Conservation (phyloP, 73 alveolate genomes). For the Strombidium stylifer region DNA sequence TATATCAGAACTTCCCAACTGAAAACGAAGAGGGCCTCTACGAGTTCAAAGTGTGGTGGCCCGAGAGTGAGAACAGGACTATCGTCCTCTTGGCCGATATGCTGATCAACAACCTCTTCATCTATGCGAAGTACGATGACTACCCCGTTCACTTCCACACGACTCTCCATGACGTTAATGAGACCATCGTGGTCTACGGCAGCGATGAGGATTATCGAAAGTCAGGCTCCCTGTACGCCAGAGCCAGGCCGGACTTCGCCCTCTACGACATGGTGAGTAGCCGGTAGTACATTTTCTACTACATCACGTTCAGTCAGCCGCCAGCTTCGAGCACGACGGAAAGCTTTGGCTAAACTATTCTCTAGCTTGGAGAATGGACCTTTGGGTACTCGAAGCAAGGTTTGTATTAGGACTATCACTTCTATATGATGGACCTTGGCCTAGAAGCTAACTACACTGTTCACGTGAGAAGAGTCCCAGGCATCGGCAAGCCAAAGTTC, state of each 20-base stretch:
- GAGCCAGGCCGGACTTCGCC: slow-evolving; percentile 33
- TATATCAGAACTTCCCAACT: background rate
- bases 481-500: no score
- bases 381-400: no score
- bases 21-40: slow-evolving; percentile 19
- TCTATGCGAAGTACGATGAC: slow-evolving; percentile 16
- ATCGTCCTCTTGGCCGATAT: slow-evolving; percentile 27
- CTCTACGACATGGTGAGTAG: slow-evolving; percentile 10
- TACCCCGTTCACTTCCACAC: slow-evolving; percentile 9
- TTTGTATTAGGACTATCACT: no score
- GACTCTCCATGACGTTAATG: slow-evolving; percentile 11
- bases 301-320: slow-evolving; percentile 10
- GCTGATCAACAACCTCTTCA: slow-evolving; percentile 15
- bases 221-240: background rate
- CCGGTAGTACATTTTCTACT: slow-evolving; percentile 30
- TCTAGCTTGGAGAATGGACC: slow-evolving; percentile 1
- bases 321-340: no score
- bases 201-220: background rate
- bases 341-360: no score
- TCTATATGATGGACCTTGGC: no score
- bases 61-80: slow-evolving; percentile 24
- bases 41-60: slow-evolving; percentile 25
- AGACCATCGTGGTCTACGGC: slow-evolving; percentile 7
- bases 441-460: no score
- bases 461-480: no score